Evolutionary conservation across 1,139 yeast genomes (phyloP).

Genomic region (Suhomyces yuchorum): DNA sequence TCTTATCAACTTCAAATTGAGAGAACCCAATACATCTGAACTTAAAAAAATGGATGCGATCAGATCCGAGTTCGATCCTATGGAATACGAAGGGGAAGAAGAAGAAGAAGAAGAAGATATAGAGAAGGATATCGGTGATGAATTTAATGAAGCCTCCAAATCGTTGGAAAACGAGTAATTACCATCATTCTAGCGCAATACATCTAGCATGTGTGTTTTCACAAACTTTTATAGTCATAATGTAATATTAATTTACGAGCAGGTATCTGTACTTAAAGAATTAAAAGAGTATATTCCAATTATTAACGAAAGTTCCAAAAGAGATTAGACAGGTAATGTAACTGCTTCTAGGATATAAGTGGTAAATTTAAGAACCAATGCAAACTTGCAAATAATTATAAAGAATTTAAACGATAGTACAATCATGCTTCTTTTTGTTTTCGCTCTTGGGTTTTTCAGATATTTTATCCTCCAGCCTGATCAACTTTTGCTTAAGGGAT

Average conservation of each 20-base stretch:
- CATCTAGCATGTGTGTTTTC: background rate
- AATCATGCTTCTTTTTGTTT: constrained; percentile 17
- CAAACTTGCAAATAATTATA: background rate
- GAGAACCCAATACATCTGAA: constrained; percentile 77
- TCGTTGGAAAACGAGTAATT: constrained; percentile 4
- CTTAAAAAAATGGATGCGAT: constrained; percentile 64
- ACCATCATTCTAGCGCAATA: background rate
- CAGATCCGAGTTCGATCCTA: constrained; percentile 76
- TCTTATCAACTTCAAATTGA: constrained; percentile 58
- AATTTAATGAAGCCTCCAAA: constrained; percentile 14
- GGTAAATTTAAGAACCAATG: constrained; percentile 1
- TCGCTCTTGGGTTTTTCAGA: constrained; percentile 1
- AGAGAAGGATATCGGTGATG: constrained; percentile 15
- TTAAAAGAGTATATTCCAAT: constrained; percentile 3
- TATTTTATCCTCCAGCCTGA: background rate
- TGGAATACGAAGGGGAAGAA: constrained; percentile 62
- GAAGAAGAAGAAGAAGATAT: constrained; percentile 34
- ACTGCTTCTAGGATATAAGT: background rate
- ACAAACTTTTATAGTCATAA: constrained; percentile 1
- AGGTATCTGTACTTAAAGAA: constrained; percentile 1
- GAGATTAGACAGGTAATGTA: background rate
- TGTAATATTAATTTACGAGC: constrained; percentile 6
- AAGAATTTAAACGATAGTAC: constrained; percentile 11
- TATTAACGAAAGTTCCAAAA: background rate
- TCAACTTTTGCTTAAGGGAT: background rate